A percentile compares a stretch with the other conserved stretches of the same genome.
Conservation (phyloP, 2,329 filamentous ascomycete genomes). For the Exophiala bonariae region DNA sequence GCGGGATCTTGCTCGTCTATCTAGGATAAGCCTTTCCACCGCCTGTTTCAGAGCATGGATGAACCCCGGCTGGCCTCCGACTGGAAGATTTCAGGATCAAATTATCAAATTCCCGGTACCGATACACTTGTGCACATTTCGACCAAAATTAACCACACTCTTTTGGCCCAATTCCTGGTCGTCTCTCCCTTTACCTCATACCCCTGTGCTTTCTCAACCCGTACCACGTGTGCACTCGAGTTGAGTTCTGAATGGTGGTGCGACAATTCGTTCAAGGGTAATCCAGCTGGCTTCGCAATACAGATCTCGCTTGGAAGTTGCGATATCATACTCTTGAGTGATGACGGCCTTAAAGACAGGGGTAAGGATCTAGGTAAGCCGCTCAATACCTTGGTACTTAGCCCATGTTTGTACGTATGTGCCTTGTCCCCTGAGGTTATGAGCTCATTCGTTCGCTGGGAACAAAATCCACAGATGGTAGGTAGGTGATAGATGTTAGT, state of each 20-base stretch:
- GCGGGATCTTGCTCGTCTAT: not conserved
- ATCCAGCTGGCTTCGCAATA: not conserved
- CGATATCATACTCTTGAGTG: conserved; percentile 12
- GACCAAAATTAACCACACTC: conserved; percentile 10
- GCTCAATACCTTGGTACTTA: too few species aligned
- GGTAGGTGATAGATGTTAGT: too few species aligned
- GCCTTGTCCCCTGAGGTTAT: too few species aligned
- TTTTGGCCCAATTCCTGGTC: not conserved
- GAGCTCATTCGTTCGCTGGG: too few species aligned
- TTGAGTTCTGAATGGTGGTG: conserved; percentile 10
- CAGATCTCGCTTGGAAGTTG: conserved; percentile 7
- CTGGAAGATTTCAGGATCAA: conserved; percentile 13
- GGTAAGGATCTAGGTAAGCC: too few species aligned
- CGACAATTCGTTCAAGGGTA: conserved; percentile 4
- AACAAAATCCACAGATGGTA: too few species aligned
- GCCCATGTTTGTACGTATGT: too few species aligned
- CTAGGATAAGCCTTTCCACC: not conserved
- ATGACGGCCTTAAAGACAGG: too few species aligned
- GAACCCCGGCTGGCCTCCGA: not conserved
- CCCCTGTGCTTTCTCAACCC: too few species aligned
- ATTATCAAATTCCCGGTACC: conserved; percentile 6
- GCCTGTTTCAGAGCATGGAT: conserved; percentile 14
- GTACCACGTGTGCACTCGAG: not conserved
- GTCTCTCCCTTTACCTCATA: too few species aligned
- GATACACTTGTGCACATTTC: not conserved